Conservation (phyloP, 2,329 filamentous ascomycete species). For the Diaporthe sp. region DNA sequence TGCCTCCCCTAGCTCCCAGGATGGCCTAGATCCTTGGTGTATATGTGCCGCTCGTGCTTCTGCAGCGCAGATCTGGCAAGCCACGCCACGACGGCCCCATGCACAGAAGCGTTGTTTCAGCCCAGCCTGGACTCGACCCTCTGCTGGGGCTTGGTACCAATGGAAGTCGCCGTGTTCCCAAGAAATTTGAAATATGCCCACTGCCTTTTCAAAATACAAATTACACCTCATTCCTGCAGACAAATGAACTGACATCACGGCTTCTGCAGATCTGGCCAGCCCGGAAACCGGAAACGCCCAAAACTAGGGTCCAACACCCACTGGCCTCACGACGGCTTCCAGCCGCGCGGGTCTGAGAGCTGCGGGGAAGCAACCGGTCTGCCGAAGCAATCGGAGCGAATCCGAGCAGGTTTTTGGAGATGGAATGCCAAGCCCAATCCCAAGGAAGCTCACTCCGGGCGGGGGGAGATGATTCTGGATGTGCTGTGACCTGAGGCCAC, state of each 20-base stretch:
- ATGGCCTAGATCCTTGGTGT: constrained; percentile 21
- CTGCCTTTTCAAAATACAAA: neutral
- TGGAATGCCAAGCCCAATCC: constrained; percentile 1
- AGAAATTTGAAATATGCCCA: neutral
- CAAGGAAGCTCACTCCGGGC: neutral
- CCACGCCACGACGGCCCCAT: constrained; percentile 24
- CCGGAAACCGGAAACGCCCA: neutral
- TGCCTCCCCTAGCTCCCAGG: constrained; percentile 6
- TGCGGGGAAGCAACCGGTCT: constrained; percentile 17
- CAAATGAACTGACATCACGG: constrained; percentile 27
- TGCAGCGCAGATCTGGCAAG: constrained; percentile 30
- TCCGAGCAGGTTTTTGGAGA: neutral
- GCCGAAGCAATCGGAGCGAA: constrained; percentile 24
- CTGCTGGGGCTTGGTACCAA: constrained; percentile 20
- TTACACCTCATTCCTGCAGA: neutral
- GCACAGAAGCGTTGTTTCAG: constrained; percentile 31
- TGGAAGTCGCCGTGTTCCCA: constrained; percentile 13
- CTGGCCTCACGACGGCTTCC: constrained; percentile 9
- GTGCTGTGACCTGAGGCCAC: neutral
- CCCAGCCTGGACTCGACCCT: constrained; percentile 6
- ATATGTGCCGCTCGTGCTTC: constrained; percentile 20
- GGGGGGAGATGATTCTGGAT: neutral
- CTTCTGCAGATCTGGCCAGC: constrained; percentile 12
- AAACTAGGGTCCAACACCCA: neutral
- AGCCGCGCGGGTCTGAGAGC: constrained; percentile 26